phyloP scores from a whole-genome alignment of 2,329 filamentous ascomycete genomes.

The Claviceps maximensis region DNA sequence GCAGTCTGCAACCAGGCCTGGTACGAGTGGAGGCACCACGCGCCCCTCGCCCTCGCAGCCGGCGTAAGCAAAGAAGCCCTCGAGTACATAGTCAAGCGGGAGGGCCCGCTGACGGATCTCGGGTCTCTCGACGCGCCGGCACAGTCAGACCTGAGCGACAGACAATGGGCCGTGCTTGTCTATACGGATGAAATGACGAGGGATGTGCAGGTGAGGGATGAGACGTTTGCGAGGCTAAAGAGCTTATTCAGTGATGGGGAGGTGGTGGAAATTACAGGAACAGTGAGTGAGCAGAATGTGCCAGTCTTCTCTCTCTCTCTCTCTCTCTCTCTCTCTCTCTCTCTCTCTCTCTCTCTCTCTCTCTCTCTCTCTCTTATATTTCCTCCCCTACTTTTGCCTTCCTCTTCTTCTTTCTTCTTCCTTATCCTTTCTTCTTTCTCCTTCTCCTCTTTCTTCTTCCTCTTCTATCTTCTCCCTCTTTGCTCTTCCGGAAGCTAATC shows the following conservation, averaged over 20 bases:
- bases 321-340: too few species aligned
- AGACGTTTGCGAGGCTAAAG: slow-evolving; percentile 52
- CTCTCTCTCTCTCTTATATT: too few species aligned
- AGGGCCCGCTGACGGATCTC: slow-evolving; percentile 11
- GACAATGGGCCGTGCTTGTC: slow-evolving; percentile 52
- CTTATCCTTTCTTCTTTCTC: too few species aligned
- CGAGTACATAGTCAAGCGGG: slow-evolving; percentile 23
- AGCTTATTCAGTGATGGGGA: too few species aligned
- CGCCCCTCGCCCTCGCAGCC: slow-evolving; percentile 48
- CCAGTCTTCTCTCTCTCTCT: too few species aligned
- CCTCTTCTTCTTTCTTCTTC: slow-evolving; percentile 37
- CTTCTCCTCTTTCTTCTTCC: too few species aligned
- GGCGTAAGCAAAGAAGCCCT: slow-evolving; percentile 42
- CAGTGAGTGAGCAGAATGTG: too few species aligned
- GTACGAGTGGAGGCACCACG: slow-evolving; percentile 77
- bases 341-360: too few species aligned
- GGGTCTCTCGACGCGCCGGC: slow-evolving; percentile 24
- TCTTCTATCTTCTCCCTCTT: too few species aligned
- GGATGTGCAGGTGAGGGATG: slow-evolving; percentile 54
- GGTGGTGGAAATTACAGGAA: too few species aligned
- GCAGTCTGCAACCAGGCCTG: slow-evolving; percentile 68
- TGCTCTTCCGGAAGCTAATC: too few species aligned
- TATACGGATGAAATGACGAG: slow-evolving; percentile 60
- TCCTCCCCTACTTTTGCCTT: slow-evolving; percentile 13
- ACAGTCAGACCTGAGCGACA: slow-evolving; percentile 28